Base-by-base conservation (phyloP, 495 filamentous ascomycete species). In the Tuber aestivum region DNA sequence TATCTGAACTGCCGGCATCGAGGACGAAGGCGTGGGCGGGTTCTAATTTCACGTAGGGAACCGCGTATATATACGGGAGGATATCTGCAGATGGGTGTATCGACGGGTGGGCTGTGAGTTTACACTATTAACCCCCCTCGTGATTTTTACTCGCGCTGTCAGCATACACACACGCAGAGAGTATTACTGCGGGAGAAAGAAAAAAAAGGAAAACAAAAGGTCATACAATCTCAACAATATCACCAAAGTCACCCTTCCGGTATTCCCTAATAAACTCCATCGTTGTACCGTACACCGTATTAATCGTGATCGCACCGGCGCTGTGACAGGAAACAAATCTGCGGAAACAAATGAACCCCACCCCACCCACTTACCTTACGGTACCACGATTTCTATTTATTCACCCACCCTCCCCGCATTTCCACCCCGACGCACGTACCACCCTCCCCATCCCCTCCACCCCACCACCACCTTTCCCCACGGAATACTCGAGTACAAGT, bases 21-120 rank as follows among this genome's bases (percentile, higher is more conserved):
- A 79, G 78, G 50, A 79, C 70, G 18, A 72, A 70, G n/a, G 76
- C 70, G 23, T n/a, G 72, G 41, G 44, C 41, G 70, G 76, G 77
- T 44, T 72, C 72, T 27, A 79, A 70, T 18, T 38, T 75, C 38
- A 79, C 37, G 32, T 79, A 79, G 44, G 78, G 76, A 40, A 79
- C 75, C 38, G 78, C 78, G 76, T 79, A 79, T 72, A 79, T 78
- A 45, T 79, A 70, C 18, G 77, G 77, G 72, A 79, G 69, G 20
- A 79, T 56, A 32, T 79, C 72, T 45, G 38, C 70, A n/a, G 61
- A 70, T n/a, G 70, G 45, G n/a, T 72, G 42, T 44, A 68, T 70
- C 1, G 72, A 79, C 32, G 76, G 61, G n/a, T 79, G 77, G 32
- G 78, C 72, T 23, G 76, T 75, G 41, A 38, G 72, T 44, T 75